phyloP scores from a whole-genome alignment of 1,284 basidiomycete genomes.

The Cryptococcus maquisensis region DNA sequence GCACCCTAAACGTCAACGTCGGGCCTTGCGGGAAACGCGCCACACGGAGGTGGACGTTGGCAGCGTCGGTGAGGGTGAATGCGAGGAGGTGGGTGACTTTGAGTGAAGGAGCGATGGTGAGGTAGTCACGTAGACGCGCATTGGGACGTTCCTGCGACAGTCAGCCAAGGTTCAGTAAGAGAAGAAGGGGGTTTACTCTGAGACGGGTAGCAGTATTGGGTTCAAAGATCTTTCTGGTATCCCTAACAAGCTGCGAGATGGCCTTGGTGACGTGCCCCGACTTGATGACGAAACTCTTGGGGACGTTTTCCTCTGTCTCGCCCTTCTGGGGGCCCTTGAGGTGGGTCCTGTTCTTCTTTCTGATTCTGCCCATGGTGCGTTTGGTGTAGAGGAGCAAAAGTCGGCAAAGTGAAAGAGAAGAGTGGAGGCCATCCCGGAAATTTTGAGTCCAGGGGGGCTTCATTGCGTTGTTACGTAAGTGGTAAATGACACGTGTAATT shows the following conservation, averaged over 20 bases:
- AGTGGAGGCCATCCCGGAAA: too few species aligned
- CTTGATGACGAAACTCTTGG: slow-evolving; percentile 77
- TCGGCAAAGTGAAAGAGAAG: too few species aligned
- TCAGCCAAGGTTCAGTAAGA: neutral
- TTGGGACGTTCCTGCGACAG: slow-evolving; percentile 74
- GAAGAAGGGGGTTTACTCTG: slow-evolving; percentile 55
- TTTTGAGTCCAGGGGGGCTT: too few species aligned
- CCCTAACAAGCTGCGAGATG: slow-evolving; percentile 81
- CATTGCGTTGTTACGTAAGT: too few species aligned
- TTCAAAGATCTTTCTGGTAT: slow-evolving; percentile 94
- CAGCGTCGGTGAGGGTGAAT: slow-evolving; percentile 79
- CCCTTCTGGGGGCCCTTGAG: slow-evolving; percentile 57
- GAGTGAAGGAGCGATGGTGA: slow-evolving; percentile 86
- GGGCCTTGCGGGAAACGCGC: slow-evolving; percentile 88
- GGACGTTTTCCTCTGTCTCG: slow-evolving; percentile 47
- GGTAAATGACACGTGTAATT: neutral
- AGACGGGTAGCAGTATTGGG: slow-evolving; percentile 93
- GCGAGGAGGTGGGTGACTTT: slow-evolving; percentile 91
- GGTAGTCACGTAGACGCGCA: slow-evolving; percentile 92
- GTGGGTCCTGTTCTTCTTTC: slow-evolving; percentile 82
- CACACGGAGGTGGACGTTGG: slow-evolving; percentile 74
- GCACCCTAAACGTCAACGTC: slow-evolving; percentile 87
- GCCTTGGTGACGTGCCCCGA: slow-evolving; percentile 87
- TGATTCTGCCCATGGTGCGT: slow-evolving; percentile 61
- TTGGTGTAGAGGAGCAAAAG: too few species aligned